Percentiles rank a stretch among this genome's conserved stretches.
These are phyloP conservation scores for Aspergillus caelatus DNA, from an alignment of 2,329 filamentous ascomycete genomes.

Conservation along the genomic window DNA sequence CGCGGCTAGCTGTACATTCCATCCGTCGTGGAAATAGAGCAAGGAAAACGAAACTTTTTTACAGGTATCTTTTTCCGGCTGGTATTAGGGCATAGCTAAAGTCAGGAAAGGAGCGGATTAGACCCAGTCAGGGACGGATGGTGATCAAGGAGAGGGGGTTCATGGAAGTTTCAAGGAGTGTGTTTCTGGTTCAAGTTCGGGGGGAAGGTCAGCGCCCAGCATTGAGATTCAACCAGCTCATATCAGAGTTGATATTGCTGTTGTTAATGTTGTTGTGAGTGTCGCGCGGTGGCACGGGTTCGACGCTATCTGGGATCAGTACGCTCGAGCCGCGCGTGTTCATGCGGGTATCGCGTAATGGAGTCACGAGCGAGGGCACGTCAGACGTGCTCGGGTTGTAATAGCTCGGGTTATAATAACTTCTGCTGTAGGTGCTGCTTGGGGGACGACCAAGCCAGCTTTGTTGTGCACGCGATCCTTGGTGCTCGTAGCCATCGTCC, in stretches of 20 bases:
- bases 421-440: constrained; percentile 47
- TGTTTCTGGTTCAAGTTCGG: neutral
- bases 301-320: constrained; percentile 34
- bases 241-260: constrained; percentile 40
- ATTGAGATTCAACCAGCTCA: constrained; percentile 48
- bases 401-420: constrained; percentile 37
- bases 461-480: constrained; percentile 29
- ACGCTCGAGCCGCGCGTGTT: constrained; percentile 36
- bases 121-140: constrained; percentile 1
- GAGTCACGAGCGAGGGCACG: constrained; percentile 21
- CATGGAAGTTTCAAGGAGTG: neutral
- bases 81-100: neutral
- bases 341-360: constrained; percentile 21
- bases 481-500: constrained; percentile 37
- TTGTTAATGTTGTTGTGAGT: constrained; percentile 17
- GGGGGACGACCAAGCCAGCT: constrained; percentile 40
- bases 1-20: constrained; percentile 15
- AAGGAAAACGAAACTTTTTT: constrained; percentile 10
- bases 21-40: constrained; percentile 3
- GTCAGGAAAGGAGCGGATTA: constrained; percentile 5
- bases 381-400: constrained; percentile 20
- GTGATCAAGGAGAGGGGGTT: neutral
- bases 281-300: constrained; percentile 25
- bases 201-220: constrained; percentile 25
- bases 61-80: neutral